Conservation (phyloP, 2,329 filamentous ascomycete species). For the Fusarium albidum region DNA sequence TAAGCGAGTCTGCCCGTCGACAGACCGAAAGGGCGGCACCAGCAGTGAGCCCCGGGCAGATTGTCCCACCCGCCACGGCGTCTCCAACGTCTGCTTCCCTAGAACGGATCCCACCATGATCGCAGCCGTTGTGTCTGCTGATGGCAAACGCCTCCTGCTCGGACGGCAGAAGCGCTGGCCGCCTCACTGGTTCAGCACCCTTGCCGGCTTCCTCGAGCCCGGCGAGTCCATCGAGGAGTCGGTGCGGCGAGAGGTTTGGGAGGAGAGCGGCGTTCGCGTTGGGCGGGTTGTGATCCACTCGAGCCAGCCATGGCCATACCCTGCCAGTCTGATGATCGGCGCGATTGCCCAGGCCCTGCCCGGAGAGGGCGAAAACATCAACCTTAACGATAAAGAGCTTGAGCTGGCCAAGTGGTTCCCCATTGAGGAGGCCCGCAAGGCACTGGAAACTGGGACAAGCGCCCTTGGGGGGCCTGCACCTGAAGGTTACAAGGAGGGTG, state of each 20-base stretch:
- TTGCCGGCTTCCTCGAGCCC: conserved; percentile 87
- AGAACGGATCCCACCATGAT: conserved; percentile 95
- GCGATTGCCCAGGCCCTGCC: conserved; percentile 88
- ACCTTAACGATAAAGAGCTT: conserved; percentile 89
- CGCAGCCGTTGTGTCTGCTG: conserved; percentile 86
- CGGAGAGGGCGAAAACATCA: conserved; percentile 75
- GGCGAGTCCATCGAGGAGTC: conserved; percentile 87
- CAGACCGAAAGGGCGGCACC: conserved; percentile 63
- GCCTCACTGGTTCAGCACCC: conserved; percentile 83
- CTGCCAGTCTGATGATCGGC: conserved; percentile 84
- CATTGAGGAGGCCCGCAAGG: conserved; percentile 81
- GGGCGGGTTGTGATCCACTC: conserved; percentile 84
- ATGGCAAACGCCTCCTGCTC: conserved; percentile 80
- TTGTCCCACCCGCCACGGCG: conserved; percentile 82
- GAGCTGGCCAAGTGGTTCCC: conserved; percentile 90
- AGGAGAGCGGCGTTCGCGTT: conserved; percentile 80
- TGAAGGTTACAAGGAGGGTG: conserved; percentile 76
- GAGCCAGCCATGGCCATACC: conserved; percentile 89
- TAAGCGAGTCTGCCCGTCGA: conserved; percentile 80
- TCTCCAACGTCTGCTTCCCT: conserved; percentile 93
- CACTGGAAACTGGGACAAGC: conserved; percentile 71
- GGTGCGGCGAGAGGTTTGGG: conserved; percentile 84
- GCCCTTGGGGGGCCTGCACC: conserved; percentile 71
- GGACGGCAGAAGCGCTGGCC: conserved; percentile 89
- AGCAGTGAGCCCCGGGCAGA: conserved; percentile 65